A percentile compares a stretch with the other conserved stretches of the same genome.
Evolutionary conservation across 2,329 filamentous ascomycete species (phyloP).

Genomic region (Pseudocercospora fijiensis): DNA sequence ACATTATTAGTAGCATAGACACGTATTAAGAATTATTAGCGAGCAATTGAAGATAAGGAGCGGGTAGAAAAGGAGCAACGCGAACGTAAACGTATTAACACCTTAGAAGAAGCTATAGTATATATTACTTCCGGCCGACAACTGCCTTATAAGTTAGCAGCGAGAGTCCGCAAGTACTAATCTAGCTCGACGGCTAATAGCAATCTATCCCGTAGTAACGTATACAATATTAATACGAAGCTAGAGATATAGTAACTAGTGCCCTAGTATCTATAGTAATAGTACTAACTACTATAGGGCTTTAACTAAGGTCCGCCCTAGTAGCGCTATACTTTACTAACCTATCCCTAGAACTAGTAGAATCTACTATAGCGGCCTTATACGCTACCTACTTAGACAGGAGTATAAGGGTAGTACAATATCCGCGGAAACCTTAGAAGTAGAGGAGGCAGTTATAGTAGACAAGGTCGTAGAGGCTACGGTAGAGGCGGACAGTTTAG

Average conservation of each 20-base stretch:
- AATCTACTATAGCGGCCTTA: neutral
- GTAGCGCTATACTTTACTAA: neutral
- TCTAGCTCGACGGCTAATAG: neutral
- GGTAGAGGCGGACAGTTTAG: neutral
- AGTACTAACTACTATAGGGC: neutral
- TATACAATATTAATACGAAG: neutral
- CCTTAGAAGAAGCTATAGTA: neutral
- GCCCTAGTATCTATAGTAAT: neutral
- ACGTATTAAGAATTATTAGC: neutral
- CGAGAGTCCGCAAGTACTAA: neutral
- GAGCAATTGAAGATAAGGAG: neutral
- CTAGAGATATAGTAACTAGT: no score
- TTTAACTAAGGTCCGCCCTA: neutral
- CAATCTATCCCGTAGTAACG: neutral
- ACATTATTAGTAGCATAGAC: neutral
- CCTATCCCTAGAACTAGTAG: neutral
- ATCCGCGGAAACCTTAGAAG: neutral
- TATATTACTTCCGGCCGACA: neutral
- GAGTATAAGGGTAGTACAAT: neutral
- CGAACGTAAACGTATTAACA: neutral
- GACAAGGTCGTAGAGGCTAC: neutral
- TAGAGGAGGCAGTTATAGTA: neutral
- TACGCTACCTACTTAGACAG: neutral
- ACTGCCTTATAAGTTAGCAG: neutral
- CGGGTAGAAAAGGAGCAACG: neutral